These are phyloP conservation scores for Rickenella mellea DNA, from an alignment of 768 basidiomycete genomes.

Conservation along the genomic window DNA sequence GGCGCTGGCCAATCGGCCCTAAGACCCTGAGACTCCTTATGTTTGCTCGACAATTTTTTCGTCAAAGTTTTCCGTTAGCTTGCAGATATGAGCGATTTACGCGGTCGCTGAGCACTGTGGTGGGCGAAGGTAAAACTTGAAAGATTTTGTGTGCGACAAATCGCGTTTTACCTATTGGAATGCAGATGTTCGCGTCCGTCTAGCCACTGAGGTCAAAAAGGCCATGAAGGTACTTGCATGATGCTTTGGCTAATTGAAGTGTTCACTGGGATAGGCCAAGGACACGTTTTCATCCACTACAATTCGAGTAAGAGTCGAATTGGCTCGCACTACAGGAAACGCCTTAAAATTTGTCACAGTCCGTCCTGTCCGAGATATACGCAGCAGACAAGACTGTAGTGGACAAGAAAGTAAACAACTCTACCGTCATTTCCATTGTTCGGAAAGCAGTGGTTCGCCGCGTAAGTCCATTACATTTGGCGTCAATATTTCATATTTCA, in stretches of 20 bases:
- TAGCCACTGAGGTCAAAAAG: slow-evolving; percentile 45
- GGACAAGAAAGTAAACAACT: slow-evolving; percentile 31
- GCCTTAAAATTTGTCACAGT: slow-evolving; percentile 26
- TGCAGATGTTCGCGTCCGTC: slow-evolving; percentile 42
- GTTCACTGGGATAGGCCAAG: slow-evolving; percentile 33
- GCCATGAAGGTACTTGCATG: slow-evolving; percentile 59
- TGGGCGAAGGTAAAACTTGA: no score
- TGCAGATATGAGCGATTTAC: no score
- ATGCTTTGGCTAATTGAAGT: background rate
- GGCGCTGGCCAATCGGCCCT: no score
- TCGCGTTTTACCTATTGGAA: background rate
- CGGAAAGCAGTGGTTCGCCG: slow-evolving; percentile 50
- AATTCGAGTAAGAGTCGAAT: slow-evolving; percentile 35
- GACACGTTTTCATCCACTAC: slow-evolving; percentile 48
- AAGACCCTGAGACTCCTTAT: no score
- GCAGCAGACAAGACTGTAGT: slow-evolving; percentile 49
- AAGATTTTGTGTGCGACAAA: no score
- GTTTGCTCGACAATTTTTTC: no score
- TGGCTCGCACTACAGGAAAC: background rate
- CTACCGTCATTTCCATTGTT: slow-evolving; percentile 41
- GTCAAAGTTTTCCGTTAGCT: no score
- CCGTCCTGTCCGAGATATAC: slow-evolving; percentile 61
- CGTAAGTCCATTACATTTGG: slow-evolving; percentile 29
- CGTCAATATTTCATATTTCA: slow-evolving; percentile 5
- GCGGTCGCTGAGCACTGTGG: no score